Evolutionary conservation across 2,329 filamentous ascomycete genomes (phyloP).

Genomic region (Colletotrichum phormii): DNA sequence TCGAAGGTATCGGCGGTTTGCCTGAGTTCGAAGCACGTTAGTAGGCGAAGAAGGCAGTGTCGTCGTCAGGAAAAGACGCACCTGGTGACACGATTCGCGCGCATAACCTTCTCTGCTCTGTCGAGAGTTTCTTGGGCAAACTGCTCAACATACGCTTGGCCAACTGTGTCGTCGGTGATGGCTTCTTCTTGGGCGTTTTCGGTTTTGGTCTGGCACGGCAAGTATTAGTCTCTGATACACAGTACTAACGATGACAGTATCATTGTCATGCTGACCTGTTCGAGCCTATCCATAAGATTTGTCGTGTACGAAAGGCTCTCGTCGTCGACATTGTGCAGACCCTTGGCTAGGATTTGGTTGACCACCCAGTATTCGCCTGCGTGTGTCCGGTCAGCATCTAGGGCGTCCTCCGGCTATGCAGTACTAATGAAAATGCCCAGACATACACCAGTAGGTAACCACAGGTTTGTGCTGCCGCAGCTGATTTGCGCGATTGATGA

Average conservation of each 20-base stretch:
- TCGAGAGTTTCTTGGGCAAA: conserved; percentile 92
- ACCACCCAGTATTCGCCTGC: conserved; percentile 91
- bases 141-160: conserved; percentile 92
- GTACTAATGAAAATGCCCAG: not conserved
- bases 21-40: conserved; percentile 54
- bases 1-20: conserved; percentile 96
- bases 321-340: conserved; percentile 81
- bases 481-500: conserved; percentile 85
- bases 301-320: conserved; percentile 86
- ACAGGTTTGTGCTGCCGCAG: conserved; percentile 87
- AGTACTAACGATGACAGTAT: too few relatives aligned
- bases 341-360: conserved; percentile 86
- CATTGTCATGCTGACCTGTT: conserved; percentile 67
- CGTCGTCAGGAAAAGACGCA: not conserved
- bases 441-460: conserved; percentile 94
- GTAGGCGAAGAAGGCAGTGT: not conserved
- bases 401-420: not conserved
- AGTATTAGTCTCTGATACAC: conserved; percentile 21
- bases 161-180: conserved; percentile 85
- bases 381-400: not conserved
- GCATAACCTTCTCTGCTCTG: conserved; percentile 84
- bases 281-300: conserved; percentile 89
- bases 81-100: conserved; percentile 84
- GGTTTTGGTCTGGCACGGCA: conserved; percentile 69
- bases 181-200: conserved; percentile 83